Evolutionary conservation across 2,329 filamentous ascomycete species (phyloP).

Genomic region (Penicillium sp.): DNA sequence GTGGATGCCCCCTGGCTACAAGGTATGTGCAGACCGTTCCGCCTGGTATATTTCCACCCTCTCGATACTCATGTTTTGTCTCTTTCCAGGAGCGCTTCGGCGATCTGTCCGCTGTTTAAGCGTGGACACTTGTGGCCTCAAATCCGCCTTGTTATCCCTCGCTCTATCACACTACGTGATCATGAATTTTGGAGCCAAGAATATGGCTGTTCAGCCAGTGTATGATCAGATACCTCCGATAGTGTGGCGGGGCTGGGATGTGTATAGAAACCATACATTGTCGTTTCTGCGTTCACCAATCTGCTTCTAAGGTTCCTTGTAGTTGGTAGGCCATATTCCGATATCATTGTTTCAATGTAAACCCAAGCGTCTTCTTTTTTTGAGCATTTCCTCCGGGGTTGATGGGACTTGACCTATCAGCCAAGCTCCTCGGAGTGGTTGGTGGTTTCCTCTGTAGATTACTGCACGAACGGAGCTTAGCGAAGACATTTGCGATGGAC

Average conservation of each 20-base stretch:
- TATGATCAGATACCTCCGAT: constrained; percentile 25
- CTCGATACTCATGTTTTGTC: constrained; percentile 15
- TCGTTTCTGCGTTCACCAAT: constrained; percentile 27
- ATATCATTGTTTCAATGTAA: no score
- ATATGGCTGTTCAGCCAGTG: constrained; percentile 21
- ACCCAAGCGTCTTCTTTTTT: no score
- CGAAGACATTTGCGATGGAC: no score
- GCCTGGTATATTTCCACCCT: background rate
- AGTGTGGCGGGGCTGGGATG: constrained; percentile 36
- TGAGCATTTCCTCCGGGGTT: no score
- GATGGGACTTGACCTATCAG: no score
- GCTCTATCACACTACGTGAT: constrained; percentile 31
- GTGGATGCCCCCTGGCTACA: constrained; percentile 98
- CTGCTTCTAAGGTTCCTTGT: background rate
- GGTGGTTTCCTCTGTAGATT: no score
- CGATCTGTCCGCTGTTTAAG: constrained; percentile 92
- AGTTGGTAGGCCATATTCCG: background rate
- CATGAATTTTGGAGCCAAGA: constrained; percentile 32
- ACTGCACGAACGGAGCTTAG: no score
- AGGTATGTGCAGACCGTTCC: constrained; percentile 62
- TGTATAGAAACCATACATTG: constrained; percentile 46
- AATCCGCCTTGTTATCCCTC: constrained; percentile 34
- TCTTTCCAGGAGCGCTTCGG: constrained; percentile 89
- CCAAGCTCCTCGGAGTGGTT: no score
- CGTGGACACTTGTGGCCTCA: constrained; percentile 28